A percentile compares a stretch with the other conserved stretches of the same genome.
These are phyloP conservation scores for Dovyalis caffra DNA, from an alignment of 345 rosid genomes.

Conservation along the genomic window DNA sequence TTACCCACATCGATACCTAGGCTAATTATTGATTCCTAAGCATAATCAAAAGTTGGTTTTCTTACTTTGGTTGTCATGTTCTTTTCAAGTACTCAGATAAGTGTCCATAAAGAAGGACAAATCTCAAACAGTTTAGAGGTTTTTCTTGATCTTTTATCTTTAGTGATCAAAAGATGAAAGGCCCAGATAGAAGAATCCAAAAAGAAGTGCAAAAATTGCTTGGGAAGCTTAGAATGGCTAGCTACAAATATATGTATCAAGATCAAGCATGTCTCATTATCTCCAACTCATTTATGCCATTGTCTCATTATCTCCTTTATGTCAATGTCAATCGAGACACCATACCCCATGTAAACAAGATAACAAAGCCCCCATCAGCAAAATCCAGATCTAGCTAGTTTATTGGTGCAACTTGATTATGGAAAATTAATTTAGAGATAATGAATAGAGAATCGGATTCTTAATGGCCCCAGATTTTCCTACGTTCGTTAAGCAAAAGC, in stretches of 20 bases:
- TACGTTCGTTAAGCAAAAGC: too few relatives aligned
- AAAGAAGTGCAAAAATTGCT: constrained; percentile 27
- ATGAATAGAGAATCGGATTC: background rate
- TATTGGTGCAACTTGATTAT: background rate
- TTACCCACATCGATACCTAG: too few relatives aligned
- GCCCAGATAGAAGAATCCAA: constrained; percentile 36
- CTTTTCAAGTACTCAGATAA: background rate
- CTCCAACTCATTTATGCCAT: constrained; percentile 27
- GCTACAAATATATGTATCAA: constrained; percentile 13
- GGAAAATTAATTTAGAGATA: background rate
- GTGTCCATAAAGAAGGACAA: background rate
- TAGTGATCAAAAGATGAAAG: background rate
- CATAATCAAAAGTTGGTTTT: too few relatives aligned
- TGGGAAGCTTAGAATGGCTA: constrained; percentile 6
- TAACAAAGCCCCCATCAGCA: background rate
- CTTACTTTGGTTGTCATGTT: background rate
- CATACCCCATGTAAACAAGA: constrained; percentile 2
- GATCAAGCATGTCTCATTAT: constrained; percentile 19
- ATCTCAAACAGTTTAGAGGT: background rate
- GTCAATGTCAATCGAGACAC: constrained; percentile 32
- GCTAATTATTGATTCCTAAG: too few relatives aligned
- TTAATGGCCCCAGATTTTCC: background rate
- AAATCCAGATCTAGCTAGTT: background rate
- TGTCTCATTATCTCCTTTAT: constrained; percentile 21
- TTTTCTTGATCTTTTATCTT: background rate